phyloP scores from a whole-genome alignment of 768 basidiomycete species.

The Stropharia rugosoannulata region DNA sequence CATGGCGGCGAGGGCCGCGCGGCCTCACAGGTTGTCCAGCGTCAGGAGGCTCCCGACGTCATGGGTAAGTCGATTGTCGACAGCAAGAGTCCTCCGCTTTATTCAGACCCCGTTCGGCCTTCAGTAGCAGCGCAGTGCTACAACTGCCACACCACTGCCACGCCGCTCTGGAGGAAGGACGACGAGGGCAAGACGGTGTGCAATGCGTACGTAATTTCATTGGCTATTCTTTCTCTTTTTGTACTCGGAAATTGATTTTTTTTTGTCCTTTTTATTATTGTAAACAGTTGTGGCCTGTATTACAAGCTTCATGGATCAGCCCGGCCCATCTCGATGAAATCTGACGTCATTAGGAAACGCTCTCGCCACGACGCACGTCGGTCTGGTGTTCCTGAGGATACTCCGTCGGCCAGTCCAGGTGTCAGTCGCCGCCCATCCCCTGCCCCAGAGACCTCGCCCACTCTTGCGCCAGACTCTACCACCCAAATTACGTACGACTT shows the following conservation, averaged over 20 bases:
- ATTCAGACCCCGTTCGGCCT: constrained; percentile 28
- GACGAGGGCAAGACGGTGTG: constrained; percentile 91
- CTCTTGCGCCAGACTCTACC: constrained; percentile 69
- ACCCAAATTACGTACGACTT: constrained; percentile 56
- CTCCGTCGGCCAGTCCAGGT: constrained; percentile 74
- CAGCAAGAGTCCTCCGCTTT: constrained; percentile 22
- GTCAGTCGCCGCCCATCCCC: constrained; percentile 76
- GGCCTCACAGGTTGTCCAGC: constrained; percentile 49
- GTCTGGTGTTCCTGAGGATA: constrained; percentile 54
- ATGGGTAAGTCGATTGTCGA: constrained; percentile 51
- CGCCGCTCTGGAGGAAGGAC: constrained; percentile 88
- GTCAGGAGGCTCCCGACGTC: constrained; percentile 72
- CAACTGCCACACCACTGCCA: constrained; percentile 88
- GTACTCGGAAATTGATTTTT: not conserved
- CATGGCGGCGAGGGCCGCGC: constrained; percentile 73
- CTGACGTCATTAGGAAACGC: constrained; percentile 85
- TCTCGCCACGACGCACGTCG: constrained; percentile 79
- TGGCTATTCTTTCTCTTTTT: constrained; percentile 2
- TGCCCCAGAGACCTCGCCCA: constrained; percentile 58
- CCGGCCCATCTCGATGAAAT: constrained; percentile 89
- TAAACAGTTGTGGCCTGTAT: constrained; percentile 71
- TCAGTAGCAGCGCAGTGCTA: constrained; percentile 73
- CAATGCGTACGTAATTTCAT: constrained; percentile 65
- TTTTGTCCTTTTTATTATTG: constrained; percentile 1
- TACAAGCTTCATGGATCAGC: constrained; percentile 86